A percentile compares a stretch with the other conserved stretches of the same genome.
phyloP scores from a whole-genome alignment of 164 flowering plant genomes.

The Magnolia changhungtana region DNA sequence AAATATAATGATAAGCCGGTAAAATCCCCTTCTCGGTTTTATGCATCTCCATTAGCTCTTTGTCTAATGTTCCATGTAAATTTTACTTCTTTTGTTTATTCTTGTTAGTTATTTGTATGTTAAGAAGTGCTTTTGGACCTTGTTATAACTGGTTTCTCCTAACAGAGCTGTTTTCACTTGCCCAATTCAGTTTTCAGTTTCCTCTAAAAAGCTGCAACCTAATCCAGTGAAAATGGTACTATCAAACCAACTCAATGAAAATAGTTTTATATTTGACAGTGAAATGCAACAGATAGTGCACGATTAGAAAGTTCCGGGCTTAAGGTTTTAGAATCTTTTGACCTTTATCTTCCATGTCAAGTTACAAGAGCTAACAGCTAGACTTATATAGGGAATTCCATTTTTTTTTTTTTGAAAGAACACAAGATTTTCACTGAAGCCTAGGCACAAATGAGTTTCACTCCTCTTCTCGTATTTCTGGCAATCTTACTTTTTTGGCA shows the following conservation, averaged over 20 bases:
- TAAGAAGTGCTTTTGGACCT: background rate
- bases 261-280: background rate
- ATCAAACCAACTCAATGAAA: no score
- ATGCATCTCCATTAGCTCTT: conserved; percentile 41
- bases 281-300: background rate
- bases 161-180: no score
- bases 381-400: background rate
- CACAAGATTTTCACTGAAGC: background rate
- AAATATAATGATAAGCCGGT: conserved; percentile 86
- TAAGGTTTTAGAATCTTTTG: background rate
- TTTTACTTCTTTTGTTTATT: background rate
- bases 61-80: background rate
- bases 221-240: no score
- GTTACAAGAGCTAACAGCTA: background rate
- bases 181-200: conserved; percentile 21
- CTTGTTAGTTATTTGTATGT: background rate
- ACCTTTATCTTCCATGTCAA: background rate
- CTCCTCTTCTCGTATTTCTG: background rate
- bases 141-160: no score
- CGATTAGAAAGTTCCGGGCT: background rate
- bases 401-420: background rate
- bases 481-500: background rate
- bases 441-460: background rate
- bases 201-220: background rate
- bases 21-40: conserved; percentile 11